Conservation (phyloP, 345 rosid species). For the Trapa bicornis region DNA sequence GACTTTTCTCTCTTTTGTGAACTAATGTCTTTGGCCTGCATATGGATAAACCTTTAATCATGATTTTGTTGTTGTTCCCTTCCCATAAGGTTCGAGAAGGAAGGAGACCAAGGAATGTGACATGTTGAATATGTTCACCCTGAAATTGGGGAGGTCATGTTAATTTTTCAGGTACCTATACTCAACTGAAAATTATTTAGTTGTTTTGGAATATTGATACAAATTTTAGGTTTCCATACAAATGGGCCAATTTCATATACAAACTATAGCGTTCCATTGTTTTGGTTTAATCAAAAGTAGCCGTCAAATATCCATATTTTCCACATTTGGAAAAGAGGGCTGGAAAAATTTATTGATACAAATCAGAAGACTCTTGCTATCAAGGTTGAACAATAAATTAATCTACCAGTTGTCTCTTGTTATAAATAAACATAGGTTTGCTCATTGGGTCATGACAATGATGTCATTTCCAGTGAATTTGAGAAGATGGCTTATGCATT, state of each 20-base stretch:
- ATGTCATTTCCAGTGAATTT: constrained; percentile 41
- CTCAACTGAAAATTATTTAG: background rate
- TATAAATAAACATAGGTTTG: constrained; percentile 33
- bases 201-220: background rate
- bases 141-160: constrained; percentile 73
- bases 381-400: background rate
- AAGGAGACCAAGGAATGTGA: constrained; percentile 33
- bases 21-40: background rate
- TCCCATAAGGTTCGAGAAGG: constrained; percentile 83
- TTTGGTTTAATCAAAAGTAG: background rate
- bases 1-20: background rate
- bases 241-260: too few species aligned
- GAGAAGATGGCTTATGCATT: constrained; percentile 56
- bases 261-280: too few species aligned
- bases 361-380: background rate
- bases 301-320: background rate
- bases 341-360: background rate
- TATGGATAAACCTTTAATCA: background rate
- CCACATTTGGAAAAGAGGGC: background rate
- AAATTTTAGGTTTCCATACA: background rate
- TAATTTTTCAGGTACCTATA: constrained; percentile 75
- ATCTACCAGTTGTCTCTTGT: background rate
- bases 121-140: constrained; percentile 30
- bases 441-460: constrained; percentile 36
- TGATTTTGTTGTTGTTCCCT: background rate